phyloP scores from a whole-genome alignment of 1,139 yeast species.

The Meyerozyma elateridarum region DNA sequence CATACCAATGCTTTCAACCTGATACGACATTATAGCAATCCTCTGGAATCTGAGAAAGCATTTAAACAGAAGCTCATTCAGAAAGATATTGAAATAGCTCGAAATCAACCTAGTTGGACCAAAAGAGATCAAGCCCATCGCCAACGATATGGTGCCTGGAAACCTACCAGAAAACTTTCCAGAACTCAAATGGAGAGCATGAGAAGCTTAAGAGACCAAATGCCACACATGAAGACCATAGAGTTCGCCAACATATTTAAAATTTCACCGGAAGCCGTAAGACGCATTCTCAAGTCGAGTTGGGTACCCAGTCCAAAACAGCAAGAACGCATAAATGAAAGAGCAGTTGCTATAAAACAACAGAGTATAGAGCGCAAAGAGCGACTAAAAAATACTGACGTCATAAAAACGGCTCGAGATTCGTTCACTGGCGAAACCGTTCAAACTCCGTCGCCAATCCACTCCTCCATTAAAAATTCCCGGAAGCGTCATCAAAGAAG shows the following conservation, averaged over 20 bases:
- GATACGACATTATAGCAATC: too few species aligned
- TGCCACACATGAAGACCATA: conserved; percentile 57
- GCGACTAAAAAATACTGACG: too few species aligned
- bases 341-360: conserved; percentile 40
- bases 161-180: conserved; percentile 63
- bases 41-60: conserved; percentile 9
- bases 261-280: conserved; percentile 77
- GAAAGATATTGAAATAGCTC: conserved; percentile 11
- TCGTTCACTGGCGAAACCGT: too few species aligned
- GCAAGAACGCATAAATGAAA: conserved; percentile 37
- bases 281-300: conserved; percentile 70
- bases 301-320: conserved; percentile 67
- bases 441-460: too few species aligned
- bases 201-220: conserved; percentile 46
- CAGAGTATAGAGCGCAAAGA: conserved; percentile 10
- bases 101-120: too few species aligned
- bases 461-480: too few species aligned
- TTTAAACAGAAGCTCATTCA: conserved; percentile 15
- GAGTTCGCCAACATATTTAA: conserved; percentile 63
- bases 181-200: conserved; percentile 69
- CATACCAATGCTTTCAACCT: too few species aligned
- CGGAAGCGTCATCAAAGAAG: too few species aligned
- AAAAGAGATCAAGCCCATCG: conserved; percentile 58
- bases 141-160: conserved; percentile 65
- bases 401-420: too few species aligned